These are phyloP conservation scores for Pichia sp. DNA, from an alignment of 1,139 yeast genomes.

Conservation along the genomic window DNA sequence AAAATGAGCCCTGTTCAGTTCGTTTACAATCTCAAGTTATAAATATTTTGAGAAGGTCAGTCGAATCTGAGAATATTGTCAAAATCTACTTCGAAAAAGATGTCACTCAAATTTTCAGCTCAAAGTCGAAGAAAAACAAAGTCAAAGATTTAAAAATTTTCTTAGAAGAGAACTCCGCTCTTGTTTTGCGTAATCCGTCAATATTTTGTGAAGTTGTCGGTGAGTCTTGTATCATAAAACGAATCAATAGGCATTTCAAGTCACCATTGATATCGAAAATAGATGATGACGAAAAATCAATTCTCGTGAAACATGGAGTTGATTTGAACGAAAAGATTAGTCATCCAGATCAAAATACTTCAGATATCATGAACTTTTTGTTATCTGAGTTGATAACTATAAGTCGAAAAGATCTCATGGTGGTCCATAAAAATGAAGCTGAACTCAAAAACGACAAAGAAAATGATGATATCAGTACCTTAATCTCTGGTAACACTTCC, in stretches of 20 bases:
- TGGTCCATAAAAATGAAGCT: conserved; percentile 26
- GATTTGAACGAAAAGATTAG: conserved; percentile 30
- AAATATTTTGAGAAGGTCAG: conserved; percentile 61
- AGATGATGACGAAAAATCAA: conserved; percentile 24
- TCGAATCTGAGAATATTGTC: conserved; percentile 57
- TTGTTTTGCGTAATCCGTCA: conserved; percentile 58
- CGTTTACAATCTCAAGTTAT: conserved; percentile 37
- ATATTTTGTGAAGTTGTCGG: conserved; percentile 52
- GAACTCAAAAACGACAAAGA: conserved; percentile 27
- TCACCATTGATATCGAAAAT: conserved; percentile 20
- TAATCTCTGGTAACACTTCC: conserved; percentile 36
- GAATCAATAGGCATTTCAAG: conserved; percentile 42
- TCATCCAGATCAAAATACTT: conserved; percentile 28
- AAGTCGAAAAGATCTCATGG: conserved; percentile 27
- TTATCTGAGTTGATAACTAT: conserved; percentile 62
- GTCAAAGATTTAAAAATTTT: conserved; percentile 46
- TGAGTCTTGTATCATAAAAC: conserved; percentile 45
- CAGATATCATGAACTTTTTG: conserved; percentile 61
- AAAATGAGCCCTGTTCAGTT: conserved; percentile 27
- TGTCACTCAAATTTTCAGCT: conserved; percentile 34
- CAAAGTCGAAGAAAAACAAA: conserved; percentile 12
- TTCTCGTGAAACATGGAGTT: conserved; percentile 24
- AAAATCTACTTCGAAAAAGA: conserved; percentile 48
- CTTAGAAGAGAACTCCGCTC: conserved; percentile 51
- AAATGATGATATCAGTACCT: conserved; percentile 24